Conservation (phyloP, 1,284 basidiomycete species). For the Coniferiporia weirii region DNA sequence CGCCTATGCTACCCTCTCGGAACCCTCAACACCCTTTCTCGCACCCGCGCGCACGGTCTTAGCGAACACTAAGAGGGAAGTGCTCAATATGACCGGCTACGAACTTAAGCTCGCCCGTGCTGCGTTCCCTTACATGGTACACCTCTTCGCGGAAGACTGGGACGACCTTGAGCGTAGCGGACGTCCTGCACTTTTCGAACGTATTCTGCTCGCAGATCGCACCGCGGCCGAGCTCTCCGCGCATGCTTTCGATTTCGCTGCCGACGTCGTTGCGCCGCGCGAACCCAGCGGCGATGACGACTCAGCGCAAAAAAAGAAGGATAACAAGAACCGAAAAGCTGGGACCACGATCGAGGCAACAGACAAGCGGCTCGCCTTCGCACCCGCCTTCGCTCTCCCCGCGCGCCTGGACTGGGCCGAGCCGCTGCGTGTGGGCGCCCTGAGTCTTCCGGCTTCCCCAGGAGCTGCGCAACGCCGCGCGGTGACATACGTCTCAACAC, state of each 20-base stretch:
- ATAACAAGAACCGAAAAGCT: not conserved
- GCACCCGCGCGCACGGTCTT: slow-evolving; percentile 71
- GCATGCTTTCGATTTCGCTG: slow-evolving; percentile 24
- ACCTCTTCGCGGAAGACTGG: slow-evolving; percentile 73
- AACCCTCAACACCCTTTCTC: slow-evolving; percentile 41
- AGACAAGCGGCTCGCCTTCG: slow-evolving; percentile 14
- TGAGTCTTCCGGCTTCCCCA: not conserved
- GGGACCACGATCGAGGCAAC: slow-evolving; percentile 8
- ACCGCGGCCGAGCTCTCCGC: slow-evolving; percentile 53
- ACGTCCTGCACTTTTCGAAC: slow-evolving; percentile 68
- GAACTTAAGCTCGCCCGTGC: slow-evolving; percentile 60
- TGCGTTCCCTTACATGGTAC: slow-evolving; percentile 64
- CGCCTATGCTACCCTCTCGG: slow-evolving; percentile 65
- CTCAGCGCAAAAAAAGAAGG: not conserved
- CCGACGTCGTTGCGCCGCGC: slow-evolving; percentile 5
- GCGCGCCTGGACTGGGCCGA: slow-evolving; percentile 14
- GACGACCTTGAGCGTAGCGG: slow-evolving; percentile 63
- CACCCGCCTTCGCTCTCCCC: slow-evolving; percentile 18
- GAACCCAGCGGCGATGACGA: not conserved
- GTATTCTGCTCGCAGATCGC: slow-evolving; percentile 71
- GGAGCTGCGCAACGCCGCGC: slow-evolving; percentile 13
- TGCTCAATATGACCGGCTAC: slow-evolving; percentile 51
- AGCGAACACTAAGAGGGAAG: slow-evolving; percentile 55
- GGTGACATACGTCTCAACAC: slow-evolving; percentile 69
- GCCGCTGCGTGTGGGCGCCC: slow-evolving; percentile 3